These are phyloP conservation scores for Naegleria fowleri DNA, from an alignment of 208 protist species.

Conservation along the genomic window DNA sequence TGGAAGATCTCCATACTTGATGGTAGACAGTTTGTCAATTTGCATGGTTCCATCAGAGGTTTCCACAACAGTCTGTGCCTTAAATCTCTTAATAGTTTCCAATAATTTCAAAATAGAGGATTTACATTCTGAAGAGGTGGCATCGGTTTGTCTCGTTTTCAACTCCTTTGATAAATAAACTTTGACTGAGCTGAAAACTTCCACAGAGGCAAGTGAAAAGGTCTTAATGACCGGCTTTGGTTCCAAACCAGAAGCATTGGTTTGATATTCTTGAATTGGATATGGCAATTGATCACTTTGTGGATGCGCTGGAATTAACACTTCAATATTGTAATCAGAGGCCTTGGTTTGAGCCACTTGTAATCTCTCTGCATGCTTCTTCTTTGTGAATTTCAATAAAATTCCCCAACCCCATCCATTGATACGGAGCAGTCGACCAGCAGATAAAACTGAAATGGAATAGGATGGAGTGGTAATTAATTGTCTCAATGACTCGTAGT, in stretches of 20 bases:
- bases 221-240: not conserved
- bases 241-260: not conserved
- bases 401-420: conserved; percentile 59
- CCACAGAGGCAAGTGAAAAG: conserved; percentile 23
- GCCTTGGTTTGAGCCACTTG: not conserved
- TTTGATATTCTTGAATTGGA: not conserved
- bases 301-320: not conserved
- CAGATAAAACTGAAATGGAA: not conserved
- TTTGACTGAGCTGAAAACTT: conserved; percentile 44
- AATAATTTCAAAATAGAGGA: conserved; percentile 66
- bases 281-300: not conserved
- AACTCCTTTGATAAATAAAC: conserved; percentile 55
- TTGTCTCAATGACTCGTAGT: not conserved
- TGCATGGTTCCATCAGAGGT: conserved; percentile 14
- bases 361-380: not conserved
- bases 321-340: conserved; percentile 23
- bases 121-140: conserved; percentile 64
- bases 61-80: conserved; percentile 47
- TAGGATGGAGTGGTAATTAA: not conserved
- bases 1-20: conserved; percentile 62
- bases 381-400: conserved; percentile 59
- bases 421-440: not conserved
- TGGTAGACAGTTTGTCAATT: conserved; percentile 52
- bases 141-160: conserved; percentile 49
- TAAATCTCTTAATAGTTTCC: conserved; percentile 62